Evolutionary conservation across 306 rosid species (phyloP), one percentile per base, ranked within the genome.

Genomic region (Mimosa bimucronata): DNA sequence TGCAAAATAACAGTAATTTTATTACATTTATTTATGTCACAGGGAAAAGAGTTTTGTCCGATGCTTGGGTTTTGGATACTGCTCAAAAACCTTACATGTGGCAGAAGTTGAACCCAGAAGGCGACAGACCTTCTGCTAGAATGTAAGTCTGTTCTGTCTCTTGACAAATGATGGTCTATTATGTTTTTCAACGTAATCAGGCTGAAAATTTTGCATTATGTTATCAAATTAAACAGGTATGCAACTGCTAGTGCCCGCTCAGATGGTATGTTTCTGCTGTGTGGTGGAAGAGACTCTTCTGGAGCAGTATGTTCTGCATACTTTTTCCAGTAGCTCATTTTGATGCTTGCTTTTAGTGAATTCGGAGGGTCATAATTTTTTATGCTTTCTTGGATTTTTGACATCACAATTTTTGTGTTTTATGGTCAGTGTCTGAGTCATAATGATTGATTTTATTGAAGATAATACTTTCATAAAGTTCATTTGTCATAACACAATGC

Each of bases 241-340:
- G 99, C 98, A 28, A 96, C 99, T 71, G 99, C 97, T 72, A 91
- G 99, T 88, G 92, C 98, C 58, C 99, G 99, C 70, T 89, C 99
- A 83, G 99, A 96, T 88, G 99, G 99, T 79, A 96, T 96, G 99
- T 90, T 96, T 89, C 85, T 96, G 85, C 94, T 96, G 79, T 96
- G 99, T 75, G 99, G 99, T 74, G 99, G 99, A 88, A 90, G 99
- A 80, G 99, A 96, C 71, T 73, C 94, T 83, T 87, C 98, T 78
- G 98, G 98, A 80, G 83, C 92, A 67, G 99, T 96, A 93, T 80
- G 91, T 71, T 83, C 40, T 19, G 44, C 82, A 19, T 45, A 72
- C 71, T 81, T 81, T 72, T 83, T 79, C 41, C 71, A 7, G 76
- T 42, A 23, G 15, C 62, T 79, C 62, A 81, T 50, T 62, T 37